These are phyloP conservation scores for Ogataea methanolica DNA, from an alignment of 805 yeast genomes.

Conservation along the genomic window DNA sequence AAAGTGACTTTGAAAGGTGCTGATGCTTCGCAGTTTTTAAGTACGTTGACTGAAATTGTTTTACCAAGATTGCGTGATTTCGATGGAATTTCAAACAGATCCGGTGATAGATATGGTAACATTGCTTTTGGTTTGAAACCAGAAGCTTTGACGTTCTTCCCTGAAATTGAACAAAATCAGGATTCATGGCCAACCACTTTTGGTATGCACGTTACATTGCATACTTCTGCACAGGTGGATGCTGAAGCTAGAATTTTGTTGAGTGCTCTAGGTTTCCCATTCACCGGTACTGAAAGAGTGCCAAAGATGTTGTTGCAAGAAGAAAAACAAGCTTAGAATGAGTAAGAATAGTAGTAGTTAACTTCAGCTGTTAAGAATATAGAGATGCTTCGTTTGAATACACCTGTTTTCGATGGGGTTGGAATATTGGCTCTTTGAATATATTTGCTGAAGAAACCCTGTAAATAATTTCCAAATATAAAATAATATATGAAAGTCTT, in stretches of 20 bases:
- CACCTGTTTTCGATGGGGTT: no score
- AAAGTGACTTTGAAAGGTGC: slow-evolving; percentile 72
- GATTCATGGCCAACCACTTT: slow-evolving; percentile 85
- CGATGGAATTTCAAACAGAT: slow-evolving; percentile 64
- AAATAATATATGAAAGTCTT: no score
- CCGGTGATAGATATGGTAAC: slow-evolving; percentile 86
- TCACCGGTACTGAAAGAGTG: slow-evolving; percentile 48
- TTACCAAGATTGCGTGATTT: slow-evolving; percentile 90
- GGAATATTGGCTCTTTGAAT: no score
- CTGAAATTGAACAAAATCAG: slow-evolving; percentile 87
- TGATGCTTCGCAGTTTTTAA: slow-evolving; percentile 78
- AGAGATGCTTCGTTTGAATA: no score
- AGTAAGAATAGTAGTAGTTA: no score
- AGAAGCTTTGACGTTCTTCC: slow-evolving; percentile 77
- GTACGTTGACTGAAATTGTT: slow-evolving; percentile 86
- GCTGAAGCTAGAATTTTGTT: slow-evolving; percentile 81
- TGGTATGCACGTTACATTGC: slow-evolving; percentile 81
- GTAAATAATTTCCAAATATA: no score
- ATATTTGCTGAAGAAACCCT: no score
- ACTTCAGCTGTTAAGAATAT: no score
- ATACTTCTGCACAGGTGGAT: slow-evolving; percentile 87
- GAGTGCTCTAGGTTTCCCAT: slow-evolving; percentile 80
- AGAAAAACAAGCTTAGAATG: background rate
- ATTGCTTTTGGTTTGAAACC: slow-evolving; percentile 78
- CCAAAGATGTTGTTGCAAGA: slow-evolving; percentile 27